Conservation (phyloP, 768 basidiomycete genomes). For the Mrakia gelida region DNA sequence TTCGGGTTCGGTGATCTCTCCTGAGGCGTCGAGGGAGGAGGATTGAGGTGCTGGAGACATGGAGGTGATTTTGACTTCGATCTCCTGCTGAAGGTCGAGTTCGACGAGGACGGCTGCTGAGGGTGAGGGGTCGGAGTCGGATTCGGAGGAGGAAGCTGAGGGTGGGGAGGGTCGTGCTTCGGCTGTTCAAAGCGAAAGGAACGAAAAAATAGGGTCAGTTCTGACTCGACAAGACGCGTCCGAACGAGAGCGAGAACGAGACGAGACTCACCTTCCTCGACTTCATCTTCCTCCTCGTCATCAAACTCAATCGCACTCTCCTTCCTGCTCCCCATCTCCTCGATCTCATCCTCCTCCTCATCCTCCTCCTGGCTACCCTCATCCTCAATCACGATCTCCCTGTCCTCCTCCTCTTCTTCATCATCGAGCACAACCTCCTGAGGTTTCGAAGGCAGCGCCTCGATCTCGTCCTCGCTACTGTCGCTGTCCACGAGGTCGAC, state of each 20-base stretch:
- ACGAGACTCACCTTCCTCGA: not conserved
- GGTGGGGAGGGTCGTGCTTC: too few species aligned
- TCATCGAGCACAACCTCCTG: not conserved
- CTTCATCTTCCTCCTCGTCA: not conserved
- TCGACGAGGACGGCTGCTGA: too few species aligned
- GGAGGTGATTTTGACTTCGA: too few species aligned
- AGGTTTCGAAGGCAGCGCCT: too few species aligned
- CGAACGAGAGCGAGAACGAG: not conserved
- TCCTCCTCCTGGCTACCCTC: not conserved
- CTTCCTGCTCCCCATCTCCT: not conserved
- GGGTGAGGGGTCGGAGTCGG: too few species aligned
- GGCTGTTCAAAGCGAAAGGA: not conserved
- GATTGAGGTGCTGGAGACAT: too few species aligned
- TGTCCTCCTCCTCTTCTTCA: not conserved
- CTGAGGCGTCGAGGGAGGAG: too few species aligned
- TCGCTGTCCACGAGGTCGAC: too few species aligned
- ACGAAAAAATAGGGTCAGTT: not conserved
- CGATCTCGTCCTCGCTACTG: too few species aligned
- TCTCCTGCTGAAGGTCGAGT: too few species aligned
- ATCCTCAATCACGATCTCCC: not conserved
- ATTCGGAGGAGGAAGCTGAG: too few species aligned
- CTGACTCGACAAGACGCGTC: not conserved
- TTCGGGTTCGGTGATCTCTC: too few species aligned
- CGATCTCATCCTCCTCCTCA: not conserved
- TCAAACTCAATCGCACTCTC: not conserved